Base-by-base conservation (phyloP, 768 basidiomycete genomes). In the Cubamyces lactineus region DNA sequence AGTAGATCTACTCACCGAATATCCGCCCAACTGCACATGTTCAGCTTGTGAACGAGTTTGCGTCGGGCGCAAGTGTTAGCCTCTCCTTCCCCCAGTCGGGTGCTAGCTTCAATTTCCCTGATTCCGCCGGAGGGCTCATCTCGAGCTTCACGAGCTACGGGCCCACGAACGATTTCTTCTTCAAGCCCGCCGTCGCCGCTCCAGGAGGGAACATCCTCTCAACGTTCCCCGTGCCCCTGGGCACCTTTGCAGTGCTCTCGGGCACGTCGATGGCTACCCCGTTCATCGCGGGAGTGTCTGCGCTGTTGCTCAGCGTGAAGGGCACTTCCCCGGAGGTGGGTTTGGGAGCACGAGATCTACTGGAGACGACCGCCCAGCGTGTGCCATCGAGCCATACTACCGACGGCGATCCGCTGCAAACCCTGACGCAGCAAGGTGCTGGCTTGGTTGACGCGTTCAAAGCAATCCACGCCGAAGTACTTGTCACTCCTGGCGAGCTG, bases 381-480 rank as follows among this genome's bases (percentile, higher is more conserved):
- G 71, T 85, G 1, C 65, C 79, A 1, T 79, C 79, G 3, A 80
- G 74, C 64, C 75, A 78, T 53, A 81, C 78, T 53, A 81, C 78
- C 1, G 82, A 83, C 51, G 80, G 76, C 2, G 79, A 79, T 51
- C 82, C 82, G 3, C 67, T 83, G 26, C 82, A 84, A 65, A 84
- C 82, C 16, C 72, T 79, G 8, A 77, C 82, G 0, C 80, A 83
- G 59, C 83, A 84, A 65, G 85, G 85, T 45, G 80, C 83, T 12
- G 85, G 85, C 13, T 67, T 86, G 50, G 75, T 88, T 56, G 76
- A 88, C 60, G 83, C 84, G 13, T 84, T 80, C 70, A 78, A 82
- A 57, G 86, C 87, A 0, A 75, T 88, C 48, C 78, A 82, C 53
- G 74, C 81, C 5, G 80, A 77, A 0, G 81, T 85, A 4, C 69